phyloP scores from a whole-genome alignment of 441 rosid species.

The Brassica balearica region DNA sequence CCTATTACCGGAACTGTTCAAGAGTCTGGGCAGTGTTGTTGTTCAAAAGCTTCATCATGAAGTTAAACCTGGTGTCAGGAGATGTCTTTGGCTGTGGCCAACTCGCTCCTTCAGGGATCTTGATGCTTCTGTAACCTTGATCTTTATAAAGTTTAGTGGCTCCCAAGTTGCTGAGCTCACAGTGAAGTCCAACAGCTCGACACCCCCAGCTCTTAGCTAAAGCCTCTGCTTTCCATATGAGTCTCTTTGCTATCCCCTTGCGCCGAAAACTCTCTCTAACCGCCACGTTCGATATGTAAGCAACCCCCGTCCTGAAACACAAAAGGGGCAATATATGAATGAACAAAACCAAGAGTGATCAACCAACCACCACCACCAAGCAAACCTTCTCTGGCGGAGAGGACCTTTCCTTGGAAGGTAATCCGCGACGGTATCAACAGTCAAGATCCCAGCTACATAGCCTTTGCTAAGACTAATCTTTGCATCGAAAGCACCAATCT shows the following conservation, averaged over 20 bases:
- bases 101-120: slow-evolving; percentile 80
- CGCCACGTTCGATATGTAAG: slow-evolving; percentile 90
- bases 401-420: slow-evolving; percentile 91
- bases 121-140: slow-evolving; percentile 73
- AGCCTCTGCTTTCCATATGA: slow-evolving; percentile 84
- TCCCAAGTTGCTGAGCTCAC: slow-evolving; percentile 73
- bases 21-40: slow-evolving; percentile 41
- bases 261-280: slow-evolving; percentile 75
- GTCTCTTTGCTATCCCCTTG: slow-evolving; percentile 87
- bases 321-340: neutral
- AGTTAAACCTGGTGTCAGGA: slow-evolving; percentile 67
- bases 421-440: slow-evolving; percentile 88
- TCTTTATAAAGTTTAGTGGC: slow-evolving; percentile 77
- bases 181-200: slow-evolving; percentile 84
- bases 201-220: slow-evolving; percentile 91
- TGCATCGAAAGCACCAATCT: slow-evolving; percentile 77
- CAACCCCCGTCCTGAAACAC: slow-evolving; percentile 76
- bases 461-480: slow-evolving; percentile 70
- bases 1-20: slow-evolving; percentile 30
- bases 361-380: neutral
- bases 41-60: slow-evolving; percentile 93
- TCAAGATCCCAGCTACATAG: slow-evolving; percentile 85
- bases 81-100: slow-evolving; percentile 84
- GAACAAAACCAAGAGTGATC: neutral
- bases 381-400: slow-evolving; percentile 75